These are phyloP conservation scores for Globisporangium sylvaticum DNA, from an alignment of 352 stramenopile genomes.

Conservation along the genomic window DNA sequence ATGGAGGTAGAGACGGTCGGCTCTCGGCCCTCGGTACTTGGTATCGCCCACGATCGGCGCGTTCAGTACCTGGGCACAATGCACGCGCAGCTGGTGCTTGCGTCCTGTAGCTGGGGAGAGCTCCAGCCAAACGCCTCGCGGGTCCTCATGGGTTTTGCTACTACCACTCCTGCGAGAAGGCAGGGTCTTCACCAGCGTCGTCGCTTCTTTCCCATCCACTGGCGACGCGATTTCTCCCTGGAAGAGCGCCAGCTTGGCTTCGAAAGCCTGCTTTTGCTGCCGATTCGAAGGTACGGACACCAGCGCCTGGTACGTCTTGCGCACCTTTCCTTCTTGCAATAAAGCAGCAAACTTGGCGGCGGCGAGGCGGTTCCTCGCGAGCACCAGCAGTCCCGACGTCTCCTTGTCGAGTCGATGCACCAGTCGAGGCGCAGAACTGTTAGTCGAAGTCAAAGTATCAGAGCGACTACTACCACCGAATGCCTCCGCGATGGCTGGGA, in stretches of 20 bases:
- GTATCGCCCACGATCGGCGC: slow-evolving; percentile 54
- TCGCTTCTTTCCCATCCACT: slow-evolving; percentile 44
- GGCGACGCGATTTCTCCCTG: slow-evolving; percentile 26
- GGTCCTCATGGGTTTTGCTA: background rate
- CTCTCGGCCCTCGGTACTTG: slow-evolving; percentile 28
- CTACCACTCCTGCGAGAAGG: background rate
- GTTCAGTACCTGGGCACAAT: slow-evolving; percentile 38
- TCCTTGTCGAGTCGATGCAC: slow-evolving; percentile 75
- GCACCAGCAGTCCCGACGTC: slow-evolving; percentile 61
- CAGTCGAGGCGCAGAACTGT: slow-evolving; percentile 24
- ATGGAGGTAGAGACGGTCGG: slow-evolving; percentile 50
- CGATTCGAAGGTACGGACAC: slow-evolving; percentile 20
- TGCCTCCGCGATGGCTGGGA: slow-evolving; percentile 33
- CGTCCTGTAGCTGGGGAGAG: slow-evolving; percentile 52
- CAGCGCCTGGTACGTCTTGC: slow-evolving; percentile 65
- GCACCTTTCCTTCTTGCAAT: slow-evolving; percentile 29
- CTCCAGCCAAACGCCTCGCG: slow-evolving; percentile 38
- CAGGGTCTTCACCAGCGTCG: slow-evolving; percentile 28
- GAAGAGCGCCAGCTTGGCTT: slow-evolving; percentile 16
- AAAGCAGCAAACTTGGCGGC: slow-evolving; percentile 56
- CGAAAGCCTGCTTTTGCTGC: slow-evolving; percentile 17
- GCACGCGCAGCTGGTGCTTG: slow-evolving; percentile 66
- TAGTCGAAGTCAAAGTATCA: background rate
- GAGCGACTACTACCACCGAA: background rate
- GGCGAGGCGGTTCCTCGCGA: slow-evolving; percentile 60